phyloP scores from a whole-genome alignment of 306 rosid species.

The Vicia villosa region DNA sequence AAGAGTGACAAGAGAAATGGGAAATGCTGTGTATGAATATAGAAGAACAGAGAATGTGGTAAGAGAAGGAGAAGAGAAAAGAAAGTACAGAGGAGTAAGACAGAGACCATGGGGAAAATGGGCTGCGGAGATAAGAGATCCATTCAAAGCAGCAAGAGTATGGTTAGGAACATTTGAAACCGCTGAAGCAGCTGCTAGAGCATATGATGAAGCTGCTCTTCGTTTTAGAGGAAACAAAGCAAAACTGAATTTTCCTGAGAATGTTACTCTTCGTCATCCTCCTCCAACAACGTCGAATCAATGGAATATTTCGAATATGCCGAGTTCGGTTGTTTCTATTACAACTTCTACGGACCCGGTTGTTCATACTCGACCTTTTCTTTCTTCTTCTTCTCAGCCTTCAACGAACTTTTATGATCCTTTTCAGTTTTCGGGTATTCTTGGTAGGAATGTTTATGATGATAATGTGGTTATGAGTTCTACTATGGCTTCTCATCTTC shows the following conservation, averaged over 20 bases:
- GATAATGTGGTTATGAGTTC: conserved; percentile 34
- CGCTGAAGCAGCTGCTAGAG: conserved; percentile 61
- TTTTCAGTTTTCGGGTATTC: conserved; percentile 14
- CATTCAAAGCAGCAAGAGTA: conserved; percentile 63
- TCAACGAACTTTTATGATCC: neutral
- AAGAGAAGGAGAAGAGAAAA: conserved; percentile 38
- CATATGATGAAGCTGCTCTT: conserved; percentile 71
- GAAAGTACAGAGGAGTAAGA: conserved; percentile 70
- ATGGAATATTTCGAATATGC: neutral
- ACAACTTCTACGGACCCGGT: conserved; percentile 52
- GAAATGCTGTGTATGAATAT: conserved; percentile 49
- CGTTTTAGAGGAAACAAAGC: conserved; percentile 70
- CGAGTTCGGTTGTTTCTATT: conserved; percentile 39
- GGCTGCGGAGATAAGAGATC: conserved; percentile 80
- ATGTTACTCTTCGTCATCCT: conserved; percentile 50
- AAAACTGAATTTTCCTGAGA: conserved; percentile 71
- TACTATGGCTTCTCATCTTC: conserved; percentile 43
- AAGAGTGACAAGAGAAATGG: conserved; percentile 22
- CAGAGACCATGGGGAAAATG: conserved; percentile 82
- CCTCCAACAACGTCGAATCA: conserved; percentile 20
- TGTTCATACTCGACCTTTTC: conserved; percentile 44
- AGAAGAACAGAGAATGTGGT: conserved; percentile 22
- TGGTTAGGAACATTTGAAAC: conserved; percentile 75
- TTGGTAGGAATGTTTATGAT: conserved; percentile 32
- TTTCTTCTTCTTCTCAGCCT: conserved; percentile 11